Percentiles rank a stretch among this genome's conserved stretches.
Conservation (phyloP, 176 grass and related monocot genomes). For the Triticum urartu region DNA sequence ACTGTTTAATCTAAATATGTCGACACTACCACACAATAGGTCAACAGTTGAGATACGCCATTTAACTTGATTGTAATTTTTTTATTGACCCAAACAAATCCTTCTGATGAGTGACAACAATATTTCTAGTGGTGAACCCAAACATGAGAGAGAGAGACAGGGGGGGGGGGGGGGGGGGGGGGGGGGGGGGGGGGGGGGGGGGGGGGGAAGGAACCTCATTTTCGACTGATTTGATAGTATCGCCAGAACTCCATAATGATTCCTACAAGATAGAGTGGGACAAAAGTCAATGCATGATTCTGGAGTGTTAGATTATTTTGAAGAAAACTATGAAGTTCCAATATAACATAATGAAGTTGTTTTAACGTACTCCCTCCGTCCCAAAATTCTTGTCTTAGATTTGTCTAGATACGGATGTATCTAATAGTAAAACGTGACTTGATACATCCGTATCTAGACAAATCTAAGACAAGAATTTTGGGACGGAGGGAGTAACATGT, state of each 20-base stretch:
- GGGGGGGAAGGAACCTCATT: slow-evolving; percentile 29
- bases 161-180: background rate
- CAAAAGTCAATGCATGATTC: background rate
- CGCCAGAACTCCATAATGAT: slow-evolving; percentile 14
- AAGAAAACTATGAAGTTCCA: background rate
- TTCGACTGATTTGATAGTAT: slow-evolving; percentile 36
- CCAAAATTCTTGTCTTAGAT: too few species aligned
- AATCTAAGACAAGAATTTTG: too few species aligned
- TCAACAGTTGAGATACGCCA: background rate
- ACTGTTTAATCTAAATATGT: background rate
- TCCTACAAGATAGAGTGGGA: slow-evolving; percentile 30
- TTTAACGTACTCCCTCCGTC: background rate
- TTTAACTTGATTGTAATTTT: background rate
- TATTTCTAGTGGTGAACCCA: background rate
- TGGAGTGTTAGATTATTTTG: background rate
- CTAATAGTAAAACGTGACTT: too few species aligned
- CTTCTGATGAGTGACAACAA: background rate
- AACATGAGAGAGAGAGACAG: background rate
- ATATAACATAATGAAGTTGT: background rate
- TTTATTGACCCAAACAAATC: background rate
- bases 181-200: background rate
- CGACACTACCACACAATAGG: background rate
- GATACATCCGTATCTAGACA: too few species aligned
- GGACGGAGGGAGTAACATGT: background rate
- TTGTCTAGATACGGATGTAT: too few species aligned